These are phyloP conservation scores for Rubia balearica DNA, from an alignment of 305 asterid species.

Conservation along the genomic window DNA sequence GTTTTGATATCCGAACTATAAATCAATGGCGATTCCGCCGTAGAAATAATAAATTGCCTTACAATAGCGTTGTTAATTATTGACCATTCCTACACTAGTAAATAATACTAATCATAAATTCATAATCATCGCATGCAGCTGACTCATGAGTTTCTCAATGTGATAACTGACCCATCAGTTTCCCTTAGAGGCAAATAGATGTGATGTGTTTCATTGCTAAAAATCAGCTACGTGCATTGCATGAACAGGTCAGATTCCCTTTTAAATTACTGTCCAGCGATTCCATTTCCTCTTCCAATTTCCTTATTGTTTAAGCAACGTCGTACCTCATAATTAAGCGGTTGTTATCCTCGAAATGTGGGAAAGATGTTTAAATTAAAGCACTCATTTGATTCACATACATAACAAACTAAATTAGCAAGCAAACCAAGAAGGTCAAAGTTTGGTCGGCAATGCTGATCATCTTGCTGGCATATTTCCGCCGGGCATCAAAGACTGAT, in stretches of 20 bases:
- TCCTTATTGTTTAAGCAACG: not conserved
- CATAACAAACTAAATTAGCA: not conserved
- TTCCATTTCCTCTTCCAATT: not conserved
- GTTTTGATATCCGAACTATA: too few relatives aligned
- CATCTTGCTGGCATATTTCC: constrained; percentile 4
- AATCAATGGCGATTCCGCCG: too few relatives aligned
- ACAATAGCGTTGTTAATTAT: too few relatives aligned
- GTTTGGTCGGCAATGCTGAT: constrained; percentile 11
- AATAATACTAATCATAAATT: too few relatives aligned
- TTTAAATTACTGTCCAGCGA: too few relatives aligned
- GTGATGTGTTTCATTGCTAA: not conserved
- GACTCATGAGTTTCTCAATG: constrained; percentile 2
- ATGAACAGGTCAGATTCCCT: constrained; percentile 14
- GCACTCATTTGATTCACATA: not conserved
- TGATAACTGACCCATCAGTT: too few relatives aligned
- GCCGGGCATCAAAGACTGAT: not conserved
- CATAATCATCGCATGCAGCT: constrained; percentile 1
- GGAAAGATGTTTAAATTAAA: not conserved
- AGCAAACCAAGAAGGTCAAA: constrained; percentile 1
- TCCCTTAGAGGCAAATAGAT: not conserved
- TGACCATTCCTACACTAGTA: too few relatives aligned
- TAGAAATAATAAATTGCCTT: too few relatives aligned
- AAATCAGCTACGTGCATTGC: constrained; percentile 13
- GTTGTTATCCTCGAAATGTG: not conserved
- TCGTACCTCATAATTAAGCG: not conserved